Percentiles rank a stretch among this genome's conserved stretches.
These are phyloP conservation scores for Pulveroboletus frians DNA, from an alignment of 768 basidiomycete genomes.

Conservation along the genomic window DNA sequence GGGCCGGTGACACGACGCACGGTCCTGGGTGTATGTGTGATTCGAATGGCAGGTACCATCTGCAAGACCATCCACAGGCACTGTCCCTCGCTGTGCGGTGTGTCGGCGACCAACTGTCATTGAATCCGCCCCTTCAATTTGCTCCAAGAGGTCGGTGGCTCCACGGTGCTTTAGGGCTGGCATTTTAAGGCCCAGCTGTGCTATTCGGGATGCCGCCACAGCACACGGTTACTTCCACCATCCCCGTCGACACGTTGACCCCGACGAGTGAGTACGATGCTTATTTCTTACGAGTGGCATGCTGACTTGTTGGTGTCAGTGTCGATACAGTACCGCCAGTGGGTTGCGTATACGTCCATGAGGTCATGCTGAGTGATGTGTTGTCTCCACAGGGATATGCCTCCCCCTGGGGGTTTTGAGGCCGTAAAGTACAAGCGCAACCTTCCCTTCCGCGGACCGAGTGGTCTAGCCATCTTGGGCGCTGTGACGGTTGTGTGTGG, in stretches of 20 bases:
- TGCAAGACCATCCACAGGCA: slow-evolving; percentile 21
- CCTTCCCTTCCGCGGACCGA: slow-evolving; percentile 83
- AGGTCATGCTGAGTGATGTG: slow-evolving; percentile 5
- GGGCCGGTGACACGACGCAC: not conserved
- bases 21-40: slow-evolving; percentile 13
- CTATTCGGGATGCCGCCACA: not conserved
- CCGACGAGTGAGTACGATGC: slow-evolving; percentile 17
- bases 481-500: slow-evolving; percentile 82
- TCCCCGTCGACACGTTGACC: not conserved
- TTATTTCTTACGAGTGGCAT: not conserved
- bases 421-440: slow-evolving; percentile 93
- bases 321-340: slow-evolving; percentile 29
- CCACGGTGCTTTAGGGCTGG: slow-evolving; percentile 28
- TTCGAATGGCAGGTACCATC: not conserved
- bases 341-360: slow-evolving; percentile 12
- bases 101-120: not conserved
- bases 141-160: slow-evolving; percentile 6
- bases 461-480: slow-evolving; percentile 78
- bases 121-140: not conserved
- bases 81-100: not conserved
- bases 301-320: slow-evolving; percentile 10
- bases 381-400: slow-evolving; percentile 73
- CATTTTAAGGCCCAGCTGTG: not conserved
- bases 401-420: slow-evolving; percentile 90
- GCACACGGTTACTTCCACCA: slow-evolving; percentile 1